phyloP scores from a whole-genome alignment of 1,284 basidiomycete species.

The Ceratobasidium sp. region DNA sequence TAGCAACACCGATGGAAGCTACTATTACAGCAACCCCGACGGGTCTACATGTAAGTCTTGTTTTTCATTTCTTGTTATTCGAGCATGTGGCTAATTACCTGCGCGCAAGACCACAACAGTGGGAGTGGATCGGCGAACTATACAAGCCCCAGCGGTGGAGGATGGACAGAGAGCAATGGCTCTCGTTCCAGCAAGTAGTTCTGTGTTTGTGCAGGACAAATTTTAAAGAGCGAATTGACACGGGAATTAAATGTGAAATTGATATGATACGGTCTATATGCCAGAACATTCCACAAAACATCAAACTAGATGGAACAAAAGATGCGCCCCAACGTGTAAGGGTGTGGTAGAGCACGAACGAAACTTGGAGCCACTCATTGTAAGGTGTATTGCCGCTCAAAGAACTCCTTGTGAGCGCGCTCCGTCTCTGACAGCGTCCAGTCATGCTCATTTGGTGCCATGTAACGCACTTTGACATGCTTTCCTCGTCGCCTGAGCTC shows the following conservation, averaged over 20 bases:
- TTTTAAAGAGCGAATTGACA: not conserved
- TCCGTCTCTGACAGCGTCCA: conserved; percentile 29
- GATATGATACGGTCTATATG: not conserved
- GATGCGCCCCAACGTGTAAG: no score
- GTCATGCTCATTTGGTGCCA: conserved; percentile 26
- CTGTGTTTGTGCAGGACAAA: not conserved
- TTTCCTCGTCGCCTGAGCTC: conserved; percentile 28
- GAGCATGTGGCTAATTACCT: not conserved
- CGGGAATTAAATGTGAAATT: not conserved
- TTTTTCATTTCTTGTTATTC: not conserved
- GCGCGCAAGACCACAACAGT: conserved; percentile 43
- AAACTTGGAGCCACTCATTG: not conserved
- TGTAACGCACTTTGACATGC: conserved; percentile 26
- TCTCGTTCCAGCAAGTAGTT: not conserved
- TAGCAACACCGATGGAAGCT: conserved; percentile 26
- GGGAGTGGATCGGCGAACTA: conserved; percentile 41
- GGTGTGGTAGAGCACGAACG: no score
- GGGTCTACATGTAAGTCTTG: conserved; percentile 18
- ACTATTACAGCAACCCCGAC: conserved; percentile 18
- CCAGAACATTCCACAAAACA: no score
- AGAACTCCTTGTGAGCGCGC: conserved; percentile 38
- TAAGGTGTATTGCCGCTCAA: conserved; percentile 31
- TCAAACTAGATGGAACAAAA: no score
- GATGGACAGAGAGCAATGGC: conserved; percentile 42
- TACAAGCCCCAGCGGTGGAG: conserved; percentile 45